Evolutionary conservation across 129 eudicot species (phyloP).

Genomic region (Tagetes patula): DNA sequence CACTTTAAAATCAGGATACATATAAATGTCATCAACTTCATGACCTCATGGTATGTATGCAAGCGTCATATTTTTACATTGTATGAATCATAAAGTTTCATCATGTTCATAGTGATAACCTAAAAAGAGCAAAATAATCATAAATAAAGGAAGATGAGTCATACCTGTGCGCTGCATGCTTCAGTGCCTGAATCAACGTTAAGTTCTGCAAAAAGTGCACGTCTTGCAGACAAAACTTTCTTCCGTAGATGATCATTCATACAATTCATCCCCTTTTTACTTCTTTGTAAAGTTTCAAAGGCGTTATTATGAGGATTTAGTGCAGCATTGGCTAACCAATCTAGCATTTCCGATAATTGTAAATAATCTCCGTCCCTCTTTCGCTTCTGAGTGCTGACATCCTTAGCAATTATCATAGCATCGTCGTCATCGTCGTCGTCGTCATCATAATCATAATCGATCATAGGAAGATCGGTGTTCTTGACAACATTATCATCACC

Average conservation of each 20-base stretch:
- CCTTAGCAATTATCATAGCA: conserved; percentile 13
- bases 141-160: conserved; percentile 9
- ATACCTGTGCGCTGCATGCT: conserved; percentile 52
- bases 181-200: conserved; percentile 34
- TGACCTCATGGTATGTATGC: neutral
- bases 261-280: conserved; percentile 50
- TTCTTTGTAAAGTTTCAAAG: conserved; percentile 49
- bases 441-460: conserved; percentile 17
- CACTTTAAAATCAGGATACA: too few species aligned
- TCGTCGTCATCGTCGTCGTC: conserved; percentile 16
- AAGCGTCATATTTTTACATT: neutral
- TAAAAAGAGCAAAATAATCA: conserved; percentile 18
- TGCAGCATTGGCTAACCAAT: conserved; percentile 64
- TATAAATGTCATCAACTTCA: neutral
- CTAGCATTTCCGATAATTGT: conserved; percentile 51
- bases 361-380: conserved; percentile 45
- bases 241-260: conserved; percentile 39
- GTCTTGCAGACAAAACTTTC: conserved; percentile 55
- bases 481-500: conserved; percentile 23
- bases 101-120: conserved; percentile 15
- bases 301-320: conserved; percentile 47
- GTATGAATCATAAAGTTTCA: conserved; percentile 1
- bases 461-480: neutral
- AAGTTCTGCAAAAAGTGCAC: conserved; percentile 47
- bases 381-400: conserved; percentile 46